A percentile compares a stretch with the other conserved stretches of the same genome.
Evolutionary conservation across 345 rosid genomes (phyloP).

Genomic region (Corymbia maculata): DNA sequence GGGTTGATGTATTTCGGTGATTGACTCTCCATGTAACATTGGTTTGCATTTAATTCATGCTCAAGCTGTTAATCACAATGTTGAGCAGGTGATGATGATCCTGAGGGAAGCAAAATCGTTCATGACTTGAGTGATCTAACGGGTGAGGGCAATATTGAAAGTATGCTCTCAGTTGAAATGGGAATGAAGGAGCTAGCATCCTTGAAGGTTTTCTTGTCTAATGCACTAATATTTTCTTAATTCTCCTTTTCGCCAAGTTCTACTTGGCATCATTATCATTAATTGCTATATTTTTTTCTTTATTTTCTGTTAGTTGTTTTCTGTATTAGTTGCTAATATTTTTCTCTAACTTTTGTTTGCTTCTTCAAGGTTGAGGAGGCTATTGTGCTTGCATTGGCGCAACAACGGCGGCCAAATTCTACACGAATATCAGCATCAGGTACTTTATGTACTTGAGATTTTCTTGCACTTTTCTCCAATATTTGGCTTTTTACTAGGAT

Average conservation of each 20-base stretch:
- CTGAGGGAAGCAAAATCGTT: conserved; percentile 53
- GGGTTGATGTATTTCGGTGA: neutral
- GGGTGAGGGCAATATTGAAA: conserved; percentile 97
- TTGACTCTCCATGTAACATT: neutral
- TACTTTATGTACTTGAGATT: conserved; percentile 3
- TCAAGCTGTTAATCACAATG: neutral
- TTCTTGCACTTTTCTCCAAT: neutral
- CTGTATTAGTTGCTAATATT: neutral
- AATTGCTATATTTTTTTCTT: neutral
- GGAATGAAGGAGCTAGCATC: conserved; percentile 91
- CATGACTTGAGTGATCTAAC: conserved; percentile 82
- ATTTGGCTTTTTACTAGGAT: neutral
- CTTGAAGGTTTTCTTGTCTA: conserved; percentile 44
- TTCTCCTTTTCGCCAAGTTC: neutral
- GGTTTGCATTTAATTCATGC: neutral
- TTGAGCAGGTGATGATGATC: conserved; percentile 48
- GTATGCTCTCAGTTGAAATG: conserved; percentile 99
- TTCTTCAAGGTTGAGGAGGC: conserved; percentile 82
- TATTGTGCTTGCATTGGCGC: conserved; percentile 64
- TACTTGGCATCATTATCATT: neutral
- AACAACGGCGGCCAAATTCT: conserved; percentile 66
- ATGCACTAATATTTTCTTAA: neutral
- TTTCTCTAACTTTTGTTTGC: conserved; percentile 3
- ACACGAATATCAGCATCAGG: conserved; percentile 59
- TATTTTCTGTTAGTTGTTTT: neutral